Evolutionary conservation across 257 asterid species (phyloP).

Genomic region (Thymus mandschuricus): DNA sequence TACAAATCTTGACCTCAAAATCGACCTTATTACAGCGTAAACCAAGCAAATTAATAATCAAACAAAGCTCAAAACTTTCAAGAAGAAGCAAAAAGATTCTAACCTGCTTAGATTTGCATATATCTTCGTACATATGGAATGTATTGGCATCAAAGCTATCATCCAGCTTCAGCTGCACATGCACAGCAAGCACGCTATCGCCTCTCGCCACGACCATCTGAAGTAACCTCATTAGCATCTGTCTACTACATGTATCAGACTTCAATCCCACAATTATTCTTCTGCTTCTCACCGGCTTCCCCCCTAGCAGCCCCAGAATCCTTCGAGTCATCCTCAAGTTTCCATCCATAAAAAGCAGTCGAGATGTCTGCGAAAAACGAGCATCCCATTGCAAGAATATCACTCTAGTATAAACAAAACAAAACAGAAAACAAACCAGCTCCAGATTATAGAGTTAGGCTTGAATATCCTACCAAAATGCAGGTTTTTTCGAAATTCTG

Average conservation of each 20-base stretch:
- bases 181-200: conserved; percentile 71
- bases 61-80: neutral
- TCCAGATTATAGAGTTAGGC: neutral
- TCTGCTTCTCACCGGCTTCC: conserved; percentile 40
- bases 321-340: conserved; percentile 38
- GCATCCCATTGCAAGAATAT: conserved; percentile 36
- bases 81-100: neutral
- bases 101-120: conserved; percentile 55
- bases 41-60: neutral
- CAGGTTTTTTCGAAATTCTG: neutral
- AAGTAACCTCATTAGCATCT: conserved; percentile 67
- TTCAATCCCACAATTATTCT: conserved; percentile 68
- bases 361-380: conserved; percentile 10
- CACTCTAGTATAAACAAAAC: neutral
- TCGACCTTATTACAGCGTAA: conserved; percentile 56
- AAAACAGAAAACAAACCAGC: neutral
- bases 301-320: conserved; percentile 44
- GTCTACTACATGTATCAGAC: conserved; percentile 69
- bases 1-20: conserved; percentile 71
- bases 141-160: conserved; percentile 71
- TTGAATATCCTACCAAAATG: conserved; percentile 10
- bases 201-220: conserved; percentile 42
- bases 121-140: conserved; percentile 51
- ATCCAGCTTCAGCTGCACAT: conserved; percentile 53
- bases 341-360: conserved; percentile 40